Percentiles rank a stretch among this genome's conserved stretches.
Evolutionary conservation across 345 rosid genomes (phyloP).

Genomic region (Aegle marmelos): DNA sequence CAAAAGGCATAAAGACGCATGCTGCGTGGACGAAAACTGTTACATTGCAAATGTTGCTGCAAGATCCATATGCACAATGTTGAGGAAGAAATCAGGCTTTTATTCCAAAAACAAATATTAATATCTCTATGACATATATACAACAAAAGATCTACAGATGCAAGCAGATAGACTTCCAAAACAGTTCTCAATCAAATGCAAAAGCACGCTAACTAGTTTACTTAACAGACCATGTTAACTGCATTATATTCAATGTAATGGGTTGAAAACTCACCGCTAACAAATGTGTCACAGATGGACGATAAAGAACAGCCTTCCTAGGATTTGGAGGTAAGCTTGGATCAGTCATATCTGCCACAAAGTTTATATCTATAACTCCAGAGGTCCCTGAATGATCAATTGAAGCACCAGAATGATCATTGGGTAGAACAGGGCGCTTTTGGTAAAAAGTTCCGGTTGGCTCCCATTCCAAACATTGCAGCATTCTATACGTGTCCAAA

Average conservation of each 20-base stretch:
- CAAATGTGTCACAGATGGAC: constrained; percentile 82
- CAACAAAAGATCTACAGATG: not conserved
- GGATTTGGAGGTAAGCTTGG: constrained; percentile 79
- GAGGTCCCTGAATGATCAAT: constrained; percentile 77
- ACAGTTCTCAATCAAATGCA: not conserved
- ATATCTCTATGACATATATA: not conserved
- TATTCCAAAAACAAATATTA: not conserved
- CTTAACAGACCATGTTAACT: not conserved
- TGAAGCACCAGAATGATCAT: constrained; percentile 64
- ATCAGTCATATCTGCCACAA: constrained; percentile 76
- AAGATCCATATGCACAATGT: not conserved
- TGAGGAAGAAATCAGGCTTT: not conserved
- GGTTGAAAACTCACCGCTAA: constrained; percentile 66
- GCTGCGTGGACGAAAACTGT: not conserved
- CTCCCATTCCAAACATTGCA: constrained; percentile 98
- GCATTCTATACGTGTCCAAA: constrained; percentile 82
- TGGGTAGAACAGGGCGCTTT: constrained; percentile 51
- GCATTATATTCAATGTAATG: constrained; percentile 10
- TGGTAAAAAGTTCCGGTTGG: constrained; percentile 73
- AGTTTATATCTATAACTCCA: constrained; percentile 72
- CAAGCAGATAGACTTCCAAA: constrained; percentile 9
- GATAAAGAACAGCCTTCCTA: constrained; percentile 84
- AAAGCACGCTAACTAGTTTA: constrained; percentile 4
- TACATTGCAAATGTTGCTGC: not conserved
- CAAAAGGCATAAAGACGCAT: not conserved